Base-by-base conservation (phyloP, 2,329 filamentous ascomycete species). In the Annulohypoxylon truncatum region DNA sequence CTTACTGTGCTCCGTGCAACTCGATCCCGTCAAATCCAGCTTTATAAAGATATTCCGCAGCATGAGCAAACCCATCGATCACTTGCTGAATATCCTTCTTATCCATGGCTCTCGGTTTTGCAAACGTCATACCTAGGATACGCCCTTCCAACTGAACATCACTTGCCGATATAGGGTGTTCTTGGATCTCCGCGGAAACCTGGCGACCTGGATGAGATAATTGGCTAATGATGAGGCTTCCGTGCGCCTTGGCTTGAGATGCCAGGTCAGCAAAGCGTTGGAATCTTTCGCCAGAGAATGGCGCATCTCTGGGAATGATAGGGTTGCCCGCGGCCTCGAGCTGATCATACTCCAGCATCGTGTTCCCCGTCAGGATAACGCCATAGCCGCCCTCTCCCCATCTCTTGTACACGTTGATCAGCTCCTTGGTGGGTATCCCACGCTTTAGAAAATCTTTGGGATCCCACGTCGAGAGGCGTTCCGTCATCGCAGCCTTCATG, bases 171-270 rank as follows among this genome's bases (percentile, higher is more conserved):
- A 82, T 78, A 6, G 80, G 79, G 29, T 79, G 56, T 42, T 73
- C 71, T 60, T 81, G 76, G 10, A 82, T 66, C 0, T 62, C 62
- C 6, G 69, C 70, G 6, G 72, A 20, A 15, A 76, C 76, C 73
- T 90, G 88, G 0, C 88, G 81, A 10, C 89, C 89, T 0, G 89
- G 87, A 73, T 91, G 89, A 63, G 82, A 84, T 64, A 91, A 80
- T 73, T 91, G 89, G 2, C 80, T 84, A 10, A 90, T 78, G n/a
- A 88, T 80, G 12, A 90, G 78, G 48, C 80, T 84, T 18, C 85
- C 86, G 15, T 86, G 77, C 56, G 79, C 80, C 77, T 87, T 89
- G 13, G 79, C 78, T 6, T 75, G 78, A 4, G 78, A 77, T 1
- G 85, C 86, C 64, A 88, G 64, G 52, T 81, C 80, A 69, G 81